phyloP scores from a whole-genome alignment of 2,329 filamentous ascomycete species.

The Penicillium sp. region DNA sequence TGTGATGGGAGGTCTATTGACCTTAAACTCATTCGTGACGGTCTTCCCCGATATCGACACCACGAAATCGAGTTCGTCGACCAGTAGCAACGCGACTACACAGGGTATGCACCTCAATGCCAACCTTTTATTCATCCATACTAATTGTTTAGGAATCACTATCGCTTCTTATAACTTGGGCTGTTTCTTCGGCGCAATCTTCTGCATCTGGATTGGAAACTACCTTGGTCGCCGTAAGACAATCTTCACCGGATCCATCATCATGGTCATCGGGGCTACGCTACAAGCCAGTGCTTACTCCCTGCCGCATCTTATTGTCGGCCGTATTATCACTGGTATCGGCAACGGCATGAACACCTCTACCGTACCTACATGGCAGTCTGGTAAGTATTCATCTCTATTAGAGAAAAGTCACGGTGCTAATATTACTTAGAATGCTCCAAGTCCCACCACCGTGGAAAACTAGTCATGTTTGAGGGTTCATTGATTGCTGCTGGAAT shows the following conservation, averaged over 20 bases:
- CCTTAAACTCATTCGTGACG: conserved; percentile 60
- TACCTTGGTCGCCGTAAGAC: conserved; percentile 52
- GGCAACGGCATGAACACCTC: conserved; percentile 56
- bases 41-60: conserved; percentile 57
- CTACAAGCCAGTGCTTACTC: conserved; percentile 51
- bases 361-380: conserved; percentile 55
- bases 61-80: conserved; percentile 24
- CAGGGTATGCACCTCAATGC: conserved; percentile 12
- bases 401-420: accelerated
- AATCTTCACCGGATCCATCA: conserved; percentile 50
- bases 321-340: conserved; percentile 53
- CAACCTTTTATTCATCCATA: background rate
- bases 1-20: conserved; percentile 74
- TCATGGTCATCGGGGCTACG: conserved; percentile 53
- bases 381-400: conserved; percentile 8
- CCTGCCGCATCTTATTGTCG: conserved; percentile 53
- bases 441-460: conserved; percentile 50
- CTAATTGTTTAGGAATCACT: conserved; percentile 36
- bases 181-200: conserved; percentile 52
- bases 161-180: conserved; percentile 50
- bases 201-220: conserved; percentile 54
- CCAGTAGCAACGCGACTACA: conserved; percentile 50
- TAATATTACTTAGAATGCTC: conserved; percentile 41
- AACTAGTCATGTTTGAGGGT: conserved; percentile 53
- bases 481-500: conserved; percentile 51